These are phyloP conservation scores for Backusella mclennaniae DNA, from an alignment of 192 early-diverging fungal genomes.

Conservation along the genomic window DNA sequence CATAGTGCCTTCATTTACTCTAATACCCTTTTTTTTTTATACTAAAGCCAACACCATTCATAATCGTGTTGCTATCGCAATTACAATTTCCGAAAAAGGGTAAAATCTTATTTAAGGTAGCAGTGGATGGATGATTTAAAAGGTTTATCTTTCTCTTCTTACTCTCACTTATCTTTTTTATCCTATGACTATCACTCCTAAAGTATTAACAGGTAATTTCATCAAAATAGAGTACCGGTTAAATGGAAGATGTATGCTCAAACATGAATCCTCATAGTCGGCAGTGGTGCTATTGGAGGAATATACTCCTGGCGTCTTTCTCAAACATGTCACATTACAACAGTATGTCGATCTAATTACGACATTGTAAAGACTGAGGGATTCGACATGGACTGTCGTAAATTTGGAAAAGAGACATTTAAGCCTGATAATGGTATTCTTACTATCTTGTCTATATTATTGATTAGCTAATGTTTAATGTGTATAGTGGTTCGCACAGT, in stretches of 20 bases:
- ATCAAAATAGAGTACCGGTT: no score
- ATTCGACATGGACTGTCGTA: slow-evolving; percentile 51
- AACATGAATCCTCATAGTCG: slow-evolving; percentile 35
- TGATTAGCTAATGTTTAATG: not conserved
- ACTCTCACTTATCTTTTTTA: no score
- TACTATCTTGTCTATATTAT: no score
- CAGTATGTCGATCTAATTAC: slow-evolving; percentile 72
- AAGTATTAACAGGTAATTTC: not conserved
- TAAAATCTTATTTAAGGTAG: no score
- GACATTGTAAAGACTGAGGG: slow-evolving; percentile 50
- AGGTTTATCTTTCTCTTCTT: no score
- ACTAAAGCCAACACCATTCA: no score
- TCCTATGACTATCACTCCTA: not conserved
- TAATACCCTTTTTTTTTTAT: no score
- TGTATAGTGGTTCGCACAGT: slow-evolving; percentile 36
- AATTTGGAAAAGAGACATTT: slow-evolving; percentile 55
- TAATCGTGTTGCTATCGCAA: no score
- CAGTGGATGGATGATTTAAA: no score
- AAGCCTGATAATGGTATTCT: slow-evolving; percentile 46
- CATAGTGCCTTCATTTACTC: no score
- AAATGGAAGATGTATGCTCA: no score
- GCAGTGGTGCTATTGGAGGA: slow-evolving; percentile 67
- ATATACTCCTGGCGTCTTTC: slow-evolving; percentile 64
- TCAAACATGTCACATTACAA: slow-evolving; percentile 51
- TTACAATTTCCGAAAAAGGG: no score